These are phyloP conservation scores for Abrus precatorius DNA, from an alignment of 306 rosid genomes.

Conservation along the genomic window DNA sequence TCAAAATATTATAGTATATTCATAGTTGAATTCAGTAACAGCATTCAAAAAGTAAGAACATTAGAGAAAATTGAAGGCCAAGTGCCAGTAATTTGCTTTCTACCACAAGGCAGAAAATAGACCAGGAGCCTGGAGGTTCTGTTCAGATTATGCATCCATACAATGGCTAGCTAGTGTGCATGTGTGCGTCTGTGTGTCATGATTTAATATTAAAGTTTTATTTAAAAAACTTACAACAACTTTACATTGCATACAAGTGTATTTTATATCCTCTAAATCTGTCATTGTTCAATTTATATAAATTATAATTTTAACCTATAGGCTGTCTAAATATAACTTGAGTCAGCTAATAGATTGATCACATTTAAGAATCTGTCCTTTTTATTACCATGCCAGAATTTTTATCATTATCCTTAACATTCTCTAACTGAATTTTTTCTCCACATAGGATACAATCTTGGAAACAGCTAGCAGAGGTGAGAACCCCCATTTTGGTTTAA, in stretches of 20 bases:
- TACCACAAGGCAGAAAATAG: slow-evolving; percentile 16
- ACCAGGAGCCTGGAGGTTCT: not conserved
- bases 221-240: not conserved
- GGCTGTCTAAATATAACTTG: slow-evolving; percentile 11
- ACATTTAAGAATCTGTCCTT: not conserved
- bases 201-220: not conserved
- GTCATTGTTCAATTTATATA: slow-evolving; percentile 28
- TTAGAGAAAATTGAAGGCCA: slow-evolving; percentile 29
- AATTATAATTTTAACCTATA: not conserved
- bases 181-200: not conserved
- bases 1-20: slow-evolving; percentile 33
- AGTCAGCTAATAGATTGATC: not conserved
- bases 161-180: not conserved
- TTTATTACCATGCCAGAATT: not conserved
- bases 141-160: slow-evolving; percentile 10
- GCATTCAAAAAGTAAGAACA: slow-evolving; percentile 6
- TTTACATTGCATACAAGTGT: not conserved
- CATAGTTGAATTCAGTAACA: slow-evolving; percentile 36
- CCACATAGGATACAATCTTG: not conserved
- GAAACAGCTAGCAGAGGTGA: not conserved
- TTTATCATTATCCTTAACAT: not conserved
- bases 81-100: not conserved
- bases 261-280: not conserved
- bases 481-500: too few relatives aligned
- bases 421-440: not conserved